A percentile compares a stretch with the other conserved stretches of the same genome.
Evolutionary conservation across 495 filamentous ascomycete species (phyloP).

Genomic region (Neurospora discreta): DNA sequence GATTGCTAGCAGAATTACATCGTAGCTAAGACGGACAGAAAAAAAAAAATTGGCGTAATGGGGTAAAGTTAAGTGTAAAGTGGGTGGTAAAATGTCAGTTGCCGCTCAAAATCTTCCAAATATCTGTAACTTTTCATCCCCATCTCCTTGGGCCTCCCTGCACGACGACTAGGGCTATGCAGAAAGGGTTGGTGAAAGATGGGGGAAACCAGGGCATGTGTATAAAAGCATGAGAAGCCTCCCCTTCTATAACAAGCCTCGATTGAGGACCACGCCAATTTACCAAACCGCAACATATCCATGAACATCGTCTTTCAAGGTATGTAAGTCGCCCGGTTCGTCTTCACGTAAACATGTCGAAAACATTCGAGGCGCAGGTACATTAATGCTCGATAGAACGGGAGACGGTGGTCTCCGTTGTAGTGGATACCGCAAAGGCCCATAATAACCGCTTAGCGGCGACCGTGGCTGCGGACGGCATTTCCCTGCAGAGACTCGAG

Average conservation of each 20-base stretch:
- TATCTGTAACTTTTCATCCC: background rate
- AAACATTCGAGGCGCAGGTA: background rate
- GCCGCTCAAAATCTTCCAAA: background rate
- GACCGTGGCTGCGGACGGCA: constrained; percentile 85
- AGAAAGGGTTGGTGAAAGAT: background rate
- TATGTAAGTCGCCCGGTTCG: background rate
- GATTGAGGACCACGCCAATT: background rate
- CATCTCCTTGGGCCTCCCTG: background rate
- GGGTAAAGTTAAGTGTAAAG: constrained; percentile 1
- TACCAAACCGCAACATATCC: constrained; percentile 8
- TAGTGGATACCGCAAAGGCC: background rate
- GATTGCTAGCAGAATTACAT: constrained; percentile 32
- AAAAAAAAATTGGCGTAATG: constrained; percentile 14
- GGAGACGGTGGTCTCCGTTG: background rate
- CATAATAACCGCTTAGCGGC: constrained; percentile 54
- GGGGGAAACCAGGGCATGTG: background rate
- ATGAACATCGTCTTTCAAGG: constrained; percentile 6
- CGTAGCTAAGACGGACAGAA: constrained; percentile 21
- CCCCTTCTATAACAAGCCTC: background rate
- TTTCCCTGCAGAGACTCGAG: constrained; percentile 90
- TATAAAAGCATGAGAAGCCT: background rate
- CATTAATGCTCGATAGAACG: background rate
- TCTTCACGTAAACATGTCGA: background rate
- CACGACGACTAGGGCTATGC: background rate
- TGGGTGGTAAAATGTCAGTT: background rate